Percentiles rank a stretch among this genome's conserved stretches.
Evolutionary conservation across 2,329 filamentous ascomycete species (phyloP).

Genomic region (Byssothecium circinans): DNA sequence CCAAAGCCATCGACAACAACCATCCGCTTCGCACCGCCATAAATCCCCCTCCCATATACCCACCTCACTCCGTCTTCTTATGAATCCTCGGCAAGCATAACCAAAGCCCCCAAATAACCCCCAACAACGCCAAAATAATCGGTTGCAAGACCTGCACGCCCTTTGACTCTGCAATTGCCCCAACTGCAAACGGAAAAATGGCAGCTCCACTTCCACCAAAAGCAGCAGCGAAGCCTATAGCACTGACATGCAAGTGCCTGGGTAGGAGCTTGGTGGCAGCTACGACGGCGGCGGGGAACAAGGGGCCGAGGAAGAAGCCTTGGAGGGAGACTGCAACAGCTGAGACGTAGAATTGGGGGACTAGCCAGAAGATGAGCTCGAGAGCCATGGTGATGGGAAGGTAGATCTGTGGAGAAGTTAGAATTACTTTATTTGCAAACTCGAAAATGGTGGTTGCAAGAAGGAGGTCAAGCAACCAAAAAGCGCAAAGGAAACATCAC

Average conservation of each 20-base stretch:
- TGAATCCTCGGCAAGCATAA: conserved; percentile 50
- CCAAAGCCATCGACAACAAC: too few relatives aligned
- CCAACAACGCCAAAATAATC: conserved; percentile 58
- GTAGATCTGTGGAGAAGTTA: conserved; percentile 55
- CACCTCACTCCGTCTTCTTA: conserved; percentile 45
- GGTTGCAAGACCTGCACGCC: conserved; percentile 64
- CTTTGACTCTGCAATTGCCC: conserved; percentile 65
- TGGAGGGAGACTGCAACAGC: conserved; percentile 71
- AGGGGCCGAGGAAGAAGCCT: conserved; percentile 77
- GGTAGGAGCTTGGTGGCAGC: conserved; percentile 75
- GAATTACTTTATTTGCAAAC: not conserved
- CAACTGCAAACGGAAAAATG: conserved; percentile 65
- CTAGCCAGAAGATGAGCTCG: conserved; percentile 77
- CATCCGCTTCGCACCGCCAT: too few relatives aligned
- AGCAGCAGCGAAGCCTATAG: conserved; percentile 78
- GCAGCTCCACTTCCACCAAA: conserved; percentile 75
- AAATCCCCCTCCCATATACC: too few relatives aligned
- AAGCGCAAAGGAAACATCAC: conserved; percentile 21
- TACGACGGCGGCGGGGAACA: conserved; percentile 76
- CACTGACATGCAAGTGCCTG: conserved; percentile 71
- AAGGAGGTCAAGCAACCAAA: not conserved
- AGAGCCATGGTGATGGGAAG: conserved; percentile 64
- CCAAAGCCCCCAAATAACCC: conserved; percentile 56
- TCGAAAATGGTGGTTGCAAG: too few relatives aligned
- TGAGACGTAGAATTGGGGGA: conserved; percentile 74